phyloP scores from a whole-genome alignment of 495 filamentous ascomycete species.

The Daldinia decipiens region DNA sequence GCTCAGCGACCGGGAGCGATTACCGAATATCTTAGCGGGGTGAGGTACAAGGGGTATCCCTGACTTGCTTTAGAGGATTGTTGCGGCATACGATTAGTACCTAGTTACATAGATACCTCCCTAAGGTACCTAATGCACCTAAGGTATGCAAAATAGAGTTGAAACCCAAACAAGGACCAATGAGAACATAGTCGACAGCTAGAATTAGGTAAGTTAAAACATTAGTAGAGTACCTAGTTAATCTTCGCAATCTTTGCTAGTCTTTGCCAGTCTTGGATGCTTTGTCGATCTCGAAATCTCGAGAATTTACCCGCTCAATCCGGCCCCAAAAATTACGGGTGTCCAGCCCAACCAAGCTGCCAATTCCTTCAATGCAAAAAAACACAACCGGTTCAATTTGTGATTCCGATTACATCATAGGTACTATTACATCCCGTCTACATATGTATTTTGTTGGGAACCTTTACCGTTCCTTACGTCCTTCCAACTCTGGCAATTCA shows the following conservation, averaged over 20 bases:
- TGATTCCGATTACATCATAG: slow-evolving; percentile 29
- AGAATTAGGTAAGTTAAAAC: slow-evolving; percentile 8
- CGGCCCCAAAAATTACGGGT: slow-evolving; percentile 6
- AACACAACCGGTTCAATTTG: slow-evolving; percentile 18
- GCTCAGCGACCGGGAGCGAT: slow-evolving; percentile 35
- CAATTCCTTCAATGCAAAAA: background rate
- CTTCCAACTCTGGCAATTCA: slow-evolving; percentile 6
- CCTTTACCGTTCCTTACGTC: background rate
- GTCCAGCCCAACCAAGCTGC: background rate
- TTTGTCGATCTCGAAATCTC: slow-evolving; percentile 39
- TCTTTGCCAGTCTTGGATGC: background rate
- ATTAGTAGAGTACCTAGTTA: background rate
- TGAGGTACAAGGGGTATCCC: slow-evolving; percentile 23
- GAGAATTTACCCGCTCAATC: slow-evolving; percentile 44
- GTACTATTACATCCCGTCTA: slow-evolving; percentile 8
- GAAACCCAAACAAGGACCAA: background rate
- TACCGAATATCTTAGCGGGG: slow-evolving; percentile 36
- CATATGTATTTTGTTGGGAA: slow-evolving; percentile 24
- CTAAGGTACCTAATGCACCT: too few relatives aligned
- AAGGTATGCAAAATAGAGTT: background rate
- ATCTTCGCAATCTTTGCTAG: background rate
- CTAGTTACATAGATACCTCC: too few relatives aligned
- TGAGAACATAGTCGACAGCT: background rate
- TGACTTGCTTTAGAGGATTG: slow-evolving; percentile 14
- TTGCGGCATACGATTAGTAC: too few relatives aligned